phyloP scores from a whole-genome alignment of 1,139 yeast species.

The Suhomyces atakaporum region DNA sequence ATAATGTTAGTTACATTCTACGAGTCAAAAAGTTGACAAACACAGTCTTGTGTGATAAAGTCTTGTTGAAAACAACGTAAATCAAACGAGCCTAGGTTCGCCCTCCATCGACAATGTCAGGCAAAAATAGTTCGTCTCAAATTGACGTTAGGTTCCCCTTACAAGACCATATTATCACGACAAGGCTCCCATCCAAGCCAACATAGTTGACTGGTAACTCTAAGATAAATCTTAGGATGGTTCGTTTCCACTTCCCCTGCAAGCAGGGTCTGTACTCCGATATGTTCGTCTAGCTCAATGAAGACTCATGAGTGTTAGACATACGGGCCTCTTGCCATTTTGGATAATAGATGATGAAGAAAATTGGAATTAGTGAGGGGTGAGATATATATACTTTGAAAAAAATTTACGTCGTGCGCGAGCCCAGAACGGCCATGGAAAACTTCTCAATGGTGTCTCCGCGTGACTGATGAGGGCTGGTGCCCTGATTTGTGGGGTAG shows the following conservation, averaged over 20 bases:
- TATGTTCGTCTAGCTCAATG: slow-evolving; percentile 17
- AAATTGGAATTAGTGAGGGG: not conserved
- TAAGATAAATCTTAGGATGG: slow-evolving; percentile 15
- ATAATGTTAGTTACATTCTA: slow-evolving; percentile 21
- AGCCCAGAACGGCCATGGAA: too few relatives aligned
- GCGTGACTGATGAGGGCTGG: slow-evolving; percentile 6
- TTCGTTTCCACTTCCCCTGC: slow-evolving; percentile 15
- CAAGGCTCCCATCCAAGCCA: slow-evolving; percentile 44
- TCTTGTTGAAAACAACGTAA: too few relatives aligned
- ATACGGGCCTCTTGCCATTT: slow-evolving; percentile 97
- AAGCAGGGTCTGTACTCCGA: slow-evolving; percentile 15
- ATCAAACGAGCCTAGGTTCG: too few relatives aligned
- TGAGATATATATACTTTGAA: slow-evolving; percentile 5
- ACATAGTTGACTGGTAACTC: slow-evolving; percentile 26
- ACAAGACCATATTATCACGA: slow-evolving; percentile 25
- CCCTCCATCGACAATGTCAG: too few relatives aligned
- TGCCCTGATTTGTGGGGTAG: slow-evolving; percentile 9
- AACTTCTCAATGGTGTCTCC: too few relatives aligned
- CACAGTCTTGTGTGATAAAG: slow-evolving; percentile 9
- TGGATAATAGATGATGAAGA: slow-evolving; percentile 35
- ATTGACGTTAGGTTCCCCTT: not conserved
- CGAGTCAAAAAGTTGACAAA: slow-evolving; percentile 8
- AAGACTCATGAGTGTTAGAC: slow-evolving; percentile 31
- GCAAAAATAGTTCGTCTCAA: too few relatives aligned
- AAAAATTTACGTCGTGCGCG: slow-evolving; percentile 6